Base-by-base conservation (phyloP, 441 rosid genomes). In the Populus hybrid region DNA sequence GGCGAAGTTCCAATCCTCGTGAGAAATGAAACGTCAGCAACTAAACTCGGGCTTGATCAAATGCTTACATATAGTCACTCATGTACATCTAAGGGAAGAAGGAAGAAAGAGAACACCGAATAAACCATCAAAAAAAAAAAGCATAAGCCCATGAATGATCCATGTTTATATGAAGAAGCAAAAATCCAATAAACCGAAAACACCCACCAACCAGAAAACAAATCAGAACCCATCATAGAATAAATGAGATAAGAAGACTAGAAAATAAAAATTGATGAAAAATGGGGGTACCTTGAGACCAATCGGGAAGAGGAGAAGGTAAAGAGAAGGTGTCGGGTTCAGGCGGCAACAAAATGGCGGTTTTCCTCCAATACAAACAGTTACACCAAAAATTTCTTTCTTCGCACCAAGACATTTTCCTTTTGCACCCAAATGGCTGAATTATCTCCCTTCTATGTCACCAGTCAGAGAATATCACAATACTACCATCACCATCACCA, bases 281-380 rank as follows among this genome's bases (percentile, higher is more conserved):
- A 59, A 10, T 21, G 42, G 18, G 18, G 12, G 65, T 80, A 92
- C 98, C 95, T 70, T 79, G 82, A 75, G 95, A 92, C 93, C 97
- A 92, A 28, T 80, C 77, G 68, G 97, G 92, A 45, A 89, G 85
- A 18, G 93, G 81, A 65, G 90, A 76, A 12, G 91, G 94, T 67
- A 94, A 92, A 70, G 88, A 87, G 85, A 81, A 89, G 67, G 87
- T 36, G 72, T 83, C 81, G 14, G 87, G 89, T 80, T 84, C 80
- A 7, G 80, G 50, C 67, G 86, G 87, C 66, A 79, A 68, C 28
- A 73, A 61, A 56, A 82, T 74, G 71, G 69, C 53, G 74, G 76
- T 23, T 74, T 38, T 70, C 56, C 74, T 84, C 92, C 88, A 81
- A 70, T 75, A 70, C 64, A 89, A 82, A 79, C 93, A 88, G 82